Evolutionary conservation across 768 basidiomycete genomes (phyloP).

Genomic region (Punctularia strigosozonata): DNA sequence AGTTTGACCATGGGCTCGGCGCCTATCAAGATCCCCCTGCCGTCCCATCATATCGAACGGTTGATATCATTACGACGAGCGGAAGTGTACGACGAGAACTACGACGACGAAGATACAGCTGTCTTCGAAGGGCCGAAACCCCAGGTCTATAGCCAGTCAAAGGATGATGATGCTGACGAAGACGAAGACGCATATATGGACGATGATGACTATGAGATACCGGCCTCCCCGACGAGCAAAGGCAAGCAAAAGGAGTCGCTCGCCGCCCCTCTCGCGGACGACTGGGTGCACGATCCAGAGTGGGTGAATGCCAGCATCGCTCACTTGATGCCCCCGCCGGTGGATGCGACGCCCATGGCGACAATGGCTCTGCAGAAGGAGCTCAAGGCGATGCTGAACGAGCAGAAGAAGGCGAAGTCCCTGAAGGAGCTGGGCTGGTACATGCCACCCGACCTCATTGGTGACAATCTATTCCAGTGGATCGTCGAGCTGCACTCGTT

Average conservation of each 20-base stretch:
- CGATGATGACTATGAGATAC: too few relatives aligned
- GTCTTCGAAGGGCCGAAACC: conserved; percentile 27
- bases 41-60: conserved; percentile 38
- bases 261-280: conserved; percentile 23
- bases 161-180: not conserved
- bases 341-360: conserved; percentile 39
- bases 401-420: conserved; percentile 36
- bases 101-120: conserved; percentile 37
- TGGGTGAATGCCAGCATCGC: conserved; percentile 34
- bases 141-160: not conserved
- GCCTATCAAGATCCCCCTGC: conserved; percentile 42
- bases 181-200: not conserved
- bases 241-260: too few relatives aligned
- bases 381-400: conserved; percentile 46
- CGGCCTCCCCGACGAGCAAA: conserved; percentile 15
- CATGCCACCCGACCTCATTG: conserved; percentile 51
- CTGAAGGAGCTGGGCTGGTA: conserved; percentile 59
- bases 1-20: conserved; percentile 23
- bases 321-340: conserved; percentile 48
- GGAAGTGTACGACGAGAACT: conserved; percentile 30
- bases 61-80: conserved; percentile 28
- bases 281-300: conserved; percentile 42
- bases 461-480: conserved; percentile 64
- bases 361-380: conserved; percentile 51
- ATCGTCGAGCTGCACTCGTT: conserved; percentile 66